phyloP scores from a whole-genome alignment of 1,284 basidiomycete genomes.

The Sanghuangporus sanghuang region DNA sequence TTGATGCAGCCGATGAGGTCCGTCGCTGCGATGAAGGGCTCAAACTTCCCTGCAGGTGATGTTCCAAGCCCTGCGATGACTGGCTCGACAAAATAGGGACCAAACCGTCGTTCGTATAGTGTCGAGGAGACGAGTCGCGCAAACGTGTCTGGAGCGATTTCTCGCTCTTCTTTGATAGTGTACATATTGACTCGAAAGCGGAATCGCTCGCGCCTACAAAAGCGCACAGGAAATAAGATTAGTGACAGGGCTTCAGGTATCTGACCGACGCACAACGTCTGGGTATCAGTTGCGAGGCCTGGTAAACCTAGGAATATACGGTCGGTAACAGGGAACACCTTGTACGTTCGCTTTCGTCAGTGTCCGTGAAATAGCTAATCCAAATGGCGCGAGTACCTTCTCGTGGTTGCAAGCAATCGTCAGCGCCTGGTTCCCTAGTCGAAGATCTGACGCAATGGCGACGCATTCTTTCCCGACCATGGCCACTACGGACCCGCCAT shows the following conservation, averaged over 20 bases:
- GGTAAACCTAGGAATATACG: conserved; percentile 90
- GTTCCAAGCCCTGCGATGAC: conserved; percentile 89
- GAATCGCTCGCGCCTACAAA: conserved; percentile 74
- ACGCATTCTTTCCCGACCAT: conserved; percentile 99
- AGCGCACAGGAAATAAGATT: not conserved
- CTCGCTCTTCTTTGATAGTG: conserved; percentile 98
- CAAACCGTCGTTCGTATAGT: conserved; percentile 96
- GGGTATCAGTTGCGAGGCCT: conserved; percentile 91
- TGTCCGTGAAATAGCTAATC: not conserved
- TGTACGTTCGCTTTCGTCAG: not conserved
- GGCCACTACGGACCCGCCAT: conserved; percentile 97
- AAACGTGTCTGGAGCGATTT: conserved; percentile 96
- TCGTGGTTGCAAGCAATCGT: conserved; percentile 92
- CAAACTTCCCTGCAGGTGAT: conserved; percentile 67
- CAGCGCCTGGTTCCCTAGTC: conserved; percentile 87
- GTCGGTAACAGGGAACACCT: conserved; percentile 95
- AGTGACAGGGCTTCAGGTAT: not conserved
- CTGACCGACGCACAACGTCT: conserved; percentile 67
- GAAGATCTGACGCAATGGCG: conserved; percentile 94
- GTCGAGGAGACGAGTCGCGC: conserved; percentile 94
- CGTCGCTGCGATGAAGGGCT: conserved; percentile 94
- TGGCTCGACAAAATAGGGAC: conserved; percentile 96
- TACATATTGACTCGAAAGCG: conserved; percentile 98
- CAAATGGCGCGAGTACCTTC: conserved; percentile 53
- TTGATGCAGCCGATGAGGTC: conserved; percentile 97